These are phyloP conservation scores for Podospora comata DNA, from an alignment of 495 filamentous ascomycete genomes.

Conservation along the genomic window DNA sequence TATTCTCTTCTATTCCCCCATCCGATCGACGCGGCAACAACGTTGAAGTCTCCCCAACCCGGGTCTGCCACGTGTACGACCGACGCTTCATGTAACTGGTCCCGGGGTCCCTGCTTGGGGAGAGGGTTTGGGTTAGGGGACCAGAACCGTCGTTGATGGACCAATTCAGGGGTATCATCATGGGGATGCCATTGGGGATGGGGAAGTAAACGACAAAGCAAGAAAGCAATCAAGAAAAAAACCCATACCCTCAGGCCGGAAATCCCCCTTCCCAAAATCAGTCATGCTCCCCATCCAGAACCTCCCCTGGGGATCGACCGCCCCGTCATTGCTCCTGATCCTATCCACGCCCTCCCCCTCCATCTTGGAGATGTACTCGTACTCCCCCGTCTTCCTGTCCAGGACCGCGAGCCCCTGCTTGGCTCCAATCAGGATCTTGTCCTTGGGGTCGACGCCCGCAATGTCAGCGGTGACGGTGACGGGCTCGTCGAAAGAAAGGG, in stretches of 20 bases:
- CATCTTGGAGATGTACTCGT: slow-evolving; percentile 45
- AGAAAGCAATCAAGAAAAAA: slow-evolving; percentile 7
- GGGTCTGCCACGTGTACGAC: slow-evolving; percentile 23
- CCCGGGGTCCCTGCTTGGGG: not conserved
- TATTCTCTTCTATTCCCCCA: not conserved
- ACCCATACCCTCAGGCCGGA: slow-evolving; percentile 53
- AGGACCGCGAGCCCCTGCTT: slow-evolving; percentile 78
- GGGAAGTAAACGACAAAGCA: not conserved
- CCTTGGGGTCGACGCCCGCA: slow-evolving; percentile 58
- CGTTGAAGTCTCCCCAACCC: not conserved
- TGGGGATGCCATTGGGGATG: not conserved
- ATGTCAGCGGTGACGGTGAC: slow-evolving; percentile 85
- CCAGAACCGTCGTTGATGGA: not conserved
- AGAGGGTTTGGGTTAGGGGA: not conserved
- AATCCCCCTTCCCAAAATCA: slow-evolving; percentile 56
- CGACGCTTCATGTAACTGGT: slow-evolving; percentile 1
- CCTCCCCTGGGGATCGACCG: slow-evolving; percentile 72
- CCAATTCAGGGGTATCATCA: not conserved
- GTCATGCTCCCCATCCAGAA: slow-evolving; percentile 93
- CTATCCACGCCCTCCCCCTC: slow-evolving; percentile 45
- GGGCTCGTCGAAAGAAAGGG: slow-evolving; percentile 62
- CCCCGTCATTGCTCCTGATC: slow-evolving; percentile 74
- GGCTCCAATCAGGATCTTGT: slow-evolving; percentile 70
- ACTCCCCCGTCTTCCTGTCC: slow-evolving; percentile 62
- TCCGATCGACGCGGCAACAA: not conserved